Base-by-base conservation (phyloP, 2,329 filamentous ascomycete genomes). In the Hypocrella siamensis region DNA sequence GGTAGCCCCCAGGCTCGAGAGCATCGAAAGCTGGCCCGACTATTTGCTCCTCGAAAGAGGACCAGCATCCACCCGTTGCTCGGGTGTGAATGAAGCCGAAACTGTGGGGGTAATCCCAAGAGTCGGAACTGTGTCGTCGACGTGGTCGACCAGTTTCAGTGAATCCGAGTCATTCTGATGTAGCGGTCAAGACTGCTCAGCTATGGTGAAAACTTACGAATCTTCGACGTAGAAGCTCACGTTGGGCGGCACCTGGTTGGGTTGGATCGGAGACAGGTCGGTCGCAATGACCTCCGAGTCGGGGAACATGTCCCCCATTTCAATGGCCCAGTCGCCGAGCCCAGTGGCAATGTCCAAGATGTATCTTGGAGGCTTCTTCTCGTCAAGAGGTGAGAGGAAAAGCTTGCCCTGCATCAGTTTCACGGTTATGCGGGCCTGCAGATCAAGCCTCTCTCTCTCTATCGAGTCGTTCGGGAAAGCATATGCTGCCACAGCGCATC, bases 161-260 rank as follows among this genome's bases (percentile, higher is more conserved):
- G n/a, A n/a, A n/a, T 18, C 8, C 21, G 18, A 7, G n/a, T 30
- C n/a, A 17, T 26, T 5, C 17, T 17, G 32, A 18, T 40, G 36
- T n/a, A 26, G 34, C 17, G 16, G 15, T 2, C 5, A 18, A 11
- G 11, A 22, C 21, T 14, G 12, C 4, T 21, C 16, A 25, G 15
- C 7, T 14, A 6, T 28, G 15, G 10, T 11, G 6, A 14, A 15
- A 11, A 48, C 53, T 42, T 46, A 54, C 51, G 54, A 55, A 43
- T 85, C 79, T 45, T 84, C 78, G 28, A 86, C 66, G 37, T 73
- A 72, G 41, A 86, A 86, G 38, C 73, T 69, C 11, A 84, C 75
- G 39, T 86, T 86, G 14, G 69, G 66, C 1, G 80, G 79, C 1
- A 83, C 75, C 30, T 67, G 60, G 4, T 56, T 56, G 3, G 75